Percentiles rank a stretch among this genome's conserved stretches.
phyloP scores from a whole-genome alignment of 371 early-diverging fungal genomes.

The Mucor saturninus region DNA sequence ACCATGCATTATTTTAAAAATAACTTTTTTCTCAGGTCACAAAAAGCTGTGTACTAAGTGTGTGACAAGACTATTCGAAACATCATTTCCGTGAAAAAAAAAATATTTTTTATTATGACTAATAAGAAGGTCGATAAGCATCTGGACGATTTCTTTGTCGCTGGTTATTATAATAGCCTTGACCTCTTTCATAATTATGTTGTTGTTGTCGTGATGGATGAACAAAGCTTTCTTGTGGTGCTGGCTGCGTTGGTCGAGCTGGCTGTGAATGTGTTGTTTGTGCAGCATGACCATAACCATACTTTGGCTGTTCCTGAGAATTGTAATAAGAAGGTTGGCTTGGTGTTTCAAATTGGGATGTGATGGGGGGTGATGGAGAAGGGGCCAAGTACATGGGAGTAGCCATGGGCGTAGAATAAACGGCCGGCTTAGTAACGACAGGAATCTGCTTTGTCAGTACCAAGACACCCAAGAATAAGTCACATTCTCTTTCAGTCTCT shows the following conservation, averaged over 20 bases:
- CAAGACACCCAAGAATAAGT: slow-evolving; percentile 59
- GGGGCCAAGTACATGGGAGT: neutral
- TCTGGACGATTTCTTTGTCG: neutral
- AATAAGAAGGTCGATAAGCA: slow-evolving; percentile 10
- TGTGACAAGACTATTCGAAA: no score
- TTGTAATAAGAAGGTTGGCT: neutral
- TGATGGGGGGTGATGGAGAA: neutral
- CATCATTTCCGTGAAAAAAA: neutral
- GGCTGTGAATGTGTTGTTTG: neutral
- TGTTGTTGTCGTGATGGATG: slow-evolving; percentile 1
- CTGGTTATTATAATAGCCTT: slow-evolving; percentile 1
- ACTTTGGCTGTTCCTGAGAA: neutral
- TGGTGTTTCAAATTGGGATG: neutral
- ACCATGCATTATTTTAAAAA: no score
- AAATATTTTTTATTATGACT: slow-evolving; percentile 2
- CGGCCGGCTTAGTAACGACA: neutral
- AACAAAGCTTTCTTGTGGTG: no score
- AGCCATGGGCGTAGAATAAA: neutral
- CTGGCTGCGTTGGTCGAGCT: neutral
- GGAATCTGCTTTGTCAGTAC: slow-evolving; percentile 46
- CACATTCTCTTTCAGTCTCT: slow-evolving; percentile 39
- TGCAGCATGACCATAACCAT: neutral
- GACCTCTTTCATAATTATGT: neutral
- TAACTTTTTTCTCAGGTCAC: neutral
- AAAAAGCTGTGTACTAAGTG: no score